Conservation (phyloP, 176 grass and related monocot genomes). For the Ananas comosus region DNA sequence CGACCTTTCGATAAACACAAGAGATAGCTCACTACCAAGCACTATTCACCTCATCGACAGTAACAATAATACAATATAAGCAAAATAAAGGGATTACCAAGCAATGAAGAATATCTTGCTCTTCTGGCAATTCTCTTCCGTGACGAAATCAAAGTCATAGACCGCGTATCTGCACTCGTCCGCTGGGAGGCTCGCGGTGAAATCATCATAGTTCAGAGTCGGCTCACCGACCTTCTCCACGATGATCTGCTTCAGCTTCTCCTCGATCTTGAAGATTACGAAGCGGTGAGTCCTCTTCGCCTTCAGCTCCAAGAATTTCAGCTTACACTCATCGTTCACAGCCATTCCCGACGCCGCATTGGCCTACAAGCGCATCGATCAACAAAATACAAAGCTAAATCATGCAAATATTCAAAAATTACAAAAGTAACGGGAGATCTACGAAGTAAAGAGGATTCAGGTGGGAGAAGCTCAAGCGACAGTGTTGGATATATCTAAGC, state of each 20-base stretch:
- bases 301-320: conserved; percentile 71
- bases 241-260: conserved; percentile 51
- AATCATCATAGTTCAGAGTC: conserved; percentile 44
- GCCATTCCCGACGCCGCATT: conserved; percentile 64
- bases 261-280: conserved; percentile 60
- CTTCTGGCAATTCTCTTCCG: conserved; percentile 69
- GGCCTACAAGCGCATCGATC: background rate
- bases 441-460: background rate
- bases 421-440: background rate
- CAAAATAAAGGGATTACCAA: conserved; percentile 34
- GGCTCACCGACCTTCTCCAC: conserved; percentile 59
- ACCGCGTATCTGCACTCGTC: conserved; percentile 69
- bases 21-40: conserved; percentile 1
- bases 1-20: conserved; percentile 38
- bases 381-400: background rate
- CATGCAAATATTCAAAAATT: background rate
- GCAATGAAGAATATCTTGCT: conserved; percentile 87
- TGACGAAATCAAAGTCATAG: conserved; percentile 72
- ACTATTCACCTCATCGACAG: background rate
- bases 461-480: background rate
- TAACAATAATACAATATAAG: background rate
- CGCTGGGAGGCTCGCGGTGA: conserved; percentile 37
- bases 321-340: conserved; percentile 63
- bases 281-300: conserved; percentile 72
- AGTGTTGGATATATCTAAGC: too few species aligned